Evolutionary conservation across 768 basidiomycete species (phyloP), one percentile per base, ranked within the genome.

Genomic region (Pleurotus platypus): DNA sequence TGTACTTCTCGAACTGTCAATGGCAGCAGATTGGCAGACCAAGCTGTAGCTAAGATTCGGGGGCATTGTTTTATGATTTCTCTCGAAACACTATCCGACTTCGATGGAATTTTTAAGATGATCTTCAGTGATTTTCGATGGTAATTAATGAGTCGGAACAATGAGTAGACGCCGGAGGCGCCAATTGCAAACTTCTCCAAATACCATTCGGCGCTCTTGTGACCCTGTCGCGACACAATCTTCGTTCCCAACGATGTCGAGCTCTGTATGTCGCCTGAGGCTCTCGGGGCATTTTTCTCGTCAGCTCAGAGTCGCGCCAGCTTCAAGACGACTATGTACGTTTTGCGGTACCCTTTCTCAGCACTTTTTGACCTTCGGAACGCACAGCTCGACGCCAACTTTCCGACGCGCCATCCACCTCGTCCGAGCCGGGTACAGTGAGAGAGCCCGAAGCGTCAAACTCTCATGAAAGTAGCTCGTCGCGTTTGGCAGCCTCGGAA

Each of bases 191-290:
- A 35, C 30, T 35, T 35, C 30, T 35, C 30, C 30, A 35, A 35
- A 35, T 35, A 35, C 30, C 30, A 35, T 4, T 35, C 30, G 30
- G 30, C 30, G 30, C 30, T 35, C 30, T 11, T 35, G 46, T 26
- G 49, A 50, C 49, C 49, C 49, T 50, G 49, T n/a, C 26, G 30
- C 49, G 49, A 50, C 49, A 50, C 49, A 38, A 35, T 15, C 27
- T 50, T 50, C 49, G 26, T 50, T 50, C 49, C 30, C 49, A 50
- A 50, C 49, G 11, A 50, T 50, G 49, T 50, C 49, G 27, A 50
- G 49, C 49, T 50, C 49, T 12, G 49, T 50, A 15, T 50, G 49
- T 50, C 49, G 49, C 16, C 16, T 50, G 49, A 50, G 49, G 49
- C 49, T 50, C 37, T 35, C 30, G 37, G 49, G 49, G 37, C 49